Percentiles rank a stretch among this genome's conserved stretches.
Conservation (phyloP, 192 early-diverging fungal species). For the Linnemannia exigua region DNA sequence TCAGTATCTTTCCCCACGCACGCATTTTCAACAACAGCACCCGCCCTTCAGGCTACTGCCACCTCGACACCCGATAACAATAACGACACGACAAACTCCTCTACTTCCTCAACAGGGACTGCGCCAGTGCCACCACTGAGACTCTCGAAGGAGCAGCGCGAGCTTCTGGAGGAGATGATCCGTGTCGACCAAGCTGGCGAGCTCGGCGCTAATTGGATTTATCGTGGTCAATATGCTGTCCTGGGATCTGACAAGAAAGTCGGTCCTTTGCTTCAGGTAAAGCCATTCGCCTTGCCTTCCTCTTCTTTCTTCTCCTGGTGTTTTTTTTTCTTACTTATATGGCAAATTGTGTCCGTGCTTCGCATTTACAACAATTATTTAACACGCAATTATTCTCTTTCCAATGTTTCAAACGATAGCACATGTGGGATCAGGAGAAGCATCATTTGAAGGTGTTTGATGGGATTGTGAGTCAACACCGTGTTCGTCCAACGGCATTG, state of each 20-base stretch:
- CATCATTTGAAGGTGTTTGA: conserved; percentile 87
- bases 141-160: conserved; percentile 66
- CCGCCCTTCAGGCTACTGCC: neutral
- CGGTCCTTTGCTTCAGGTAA: conserved; percentile 76
- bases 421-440: conserved; percentile 98
- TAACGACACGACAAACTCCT: neutral
- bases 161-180: conserved; percentile 80
- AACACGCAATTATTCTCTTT: neutral
- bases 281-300: neutral
- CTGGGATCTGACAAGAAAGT: conserved; percentile 78
- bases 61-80: neutral
- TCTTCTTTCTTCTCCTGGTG: neutral
- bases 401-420: conserved; percentile 49
- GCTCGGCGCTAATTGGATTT: conserved; percentile 95
- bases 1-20: neutral
- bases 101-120: conserved; percentile 6
- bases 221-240: conserved; percentile 93
- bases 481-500: conserved; percentile 89
- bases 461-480: conserved; percentile 77
- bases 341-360: no score
- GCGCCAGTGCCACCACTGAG: conserved; percentile 34
- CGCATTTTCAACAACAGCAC: neutral
- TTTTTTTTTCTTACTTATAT: conserved; percentile 12
- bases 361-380: neutral
- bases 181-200: conserved; percentile 99